Conservation (phyloP, 208 protist genomes). For the Leishmania arabica region DNA sequence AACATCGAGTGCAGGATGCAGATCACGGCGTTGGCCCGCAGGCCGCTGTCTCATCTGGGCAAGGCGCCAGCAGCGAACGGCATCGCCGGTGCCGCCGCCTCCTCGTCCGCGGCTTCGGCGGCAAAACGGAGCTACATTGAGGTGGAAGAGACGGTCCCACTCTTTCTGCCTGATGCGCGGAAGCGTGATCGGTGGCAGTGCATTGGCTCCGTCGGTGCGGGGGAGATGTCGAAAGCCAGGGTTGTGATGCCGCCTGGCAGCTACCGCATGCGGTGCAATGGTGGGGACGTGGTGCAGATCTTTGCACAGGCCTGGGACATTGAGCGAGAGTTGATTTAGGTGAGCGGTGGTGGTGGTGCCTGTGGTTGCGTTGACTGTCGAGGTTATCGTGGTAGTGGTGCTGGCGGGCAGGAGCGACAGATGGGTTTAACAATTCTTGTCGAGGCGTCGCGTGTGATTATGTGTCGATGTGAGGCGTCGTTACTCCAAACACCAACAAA, state of each 20-base stretch:
- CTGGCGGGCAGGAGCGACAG: not conserved
- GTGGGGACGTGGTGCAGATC: slow-evolving; percentile 50
- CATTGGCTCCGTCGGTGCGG: slow-evolving; percentile 33
- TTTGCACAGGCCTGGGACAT: slow-evolving; percentile 88
- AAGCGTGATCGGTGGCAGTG: slow-evolving; percentile 31
- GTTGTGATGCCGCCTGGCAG: slow-evolving; percentile 66
- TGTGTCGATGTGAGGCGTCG: not conserved
- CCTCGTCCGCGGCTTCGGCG: slow-evolving; percentile 10
- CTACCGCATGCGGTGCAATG: slow-evolving; percentile 68
- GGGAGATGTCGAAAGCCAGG: slow-evolving; percentile 39
- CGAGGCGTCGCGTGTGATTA: not conserved
- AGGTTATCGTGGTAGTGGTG: not conserved
- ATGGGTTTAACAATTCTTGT: not conserved
- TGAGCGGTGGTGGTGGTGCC: not conserved
- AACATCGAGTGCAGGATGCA: slow-evolving; percentile 77
- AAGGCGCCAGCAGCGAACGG: slow-evolving; percentile 10
- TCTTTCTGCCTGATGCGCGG: slow-evolving; percentile 8
- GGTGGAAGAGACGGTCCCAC: slow-evolving; percentile 37
- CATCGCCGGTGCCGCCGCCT: not conserved
- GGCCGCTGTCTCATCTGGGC: slow-evolving; percentile 15
- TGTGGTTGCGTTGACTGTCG: not conserved
- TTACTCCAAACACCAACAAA: not conserved
- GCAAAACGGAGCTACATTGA: slow-evolving; percentile 36
- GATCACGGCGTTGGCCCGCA: slow-evolving; percentile 52
- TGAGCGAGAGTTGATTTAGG: slow-evolving; percentile 62